These are phyloP conservation scores for Hura crepitans DNA, from an alignment of 441 rosid genomes.

Conservation along the genomic window DNA sequence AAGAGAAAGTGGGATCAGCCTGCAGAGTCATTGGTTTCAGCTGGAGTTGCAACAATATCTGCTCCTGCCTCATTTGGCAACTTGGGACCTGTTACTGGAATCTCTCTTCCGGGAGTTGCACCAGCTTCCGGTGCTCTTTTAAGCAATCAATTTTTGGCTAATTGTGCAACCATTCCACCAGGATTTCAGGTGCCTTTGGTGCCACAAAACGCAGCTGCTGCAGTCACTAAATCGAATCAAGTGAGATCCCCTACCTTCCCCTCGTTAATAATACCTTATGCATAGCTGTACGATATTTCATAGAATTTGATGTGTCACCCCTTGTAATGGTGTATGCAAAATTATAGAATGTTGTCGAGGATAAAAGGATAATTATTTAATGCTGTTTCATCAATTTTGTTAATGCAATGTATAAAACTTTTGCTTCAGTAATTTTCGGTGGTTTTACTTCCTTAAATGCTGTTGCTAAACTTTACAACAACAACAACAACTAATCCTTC, in stretches of 20 bases:
- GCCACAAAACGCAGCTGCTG: slow-evolving; percentile 32
- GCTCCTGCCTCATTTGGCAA: slow-evolving; percentile 33
- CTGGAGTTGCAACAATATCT: slow-evolving; percentile 32
- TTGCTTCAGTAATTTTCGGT: not conserved
- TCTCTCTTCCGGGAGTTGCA: slow-evolving; percentile 34
- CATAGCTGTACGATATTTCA: not conserved
- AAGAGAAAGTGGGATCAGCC: slow-evolving; percentile 98
- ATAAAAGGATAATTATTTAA: not conserved
- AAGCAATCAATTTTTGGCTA: slow-evolving; percentile 30
- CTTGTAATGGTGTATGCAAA: not conserved
- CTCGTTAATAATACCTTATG: not conserved
- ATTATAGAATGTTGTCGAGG: not conserved
- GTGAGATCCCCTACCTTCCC: slow-evolving; percentile 30
- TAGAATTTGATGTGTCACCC: not conserved
- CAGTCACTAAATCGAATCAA: slow-evolving; percentile 39
- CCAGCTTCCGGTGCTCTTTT: slow-evolving; percentile 33
- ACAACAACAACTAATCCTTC: no score
- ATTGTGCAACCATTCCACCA: slow-evolving; percentile 28
- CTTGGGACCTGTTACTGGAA: slow-evolving; percentile 37
- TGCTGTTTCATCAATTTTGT: not conserved
- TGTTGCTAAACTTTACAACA: no score
- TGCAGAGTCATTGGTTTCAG: slow-evolving; percentile 56
- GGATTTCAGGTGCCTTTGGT: slow-evolving; percentile 30
- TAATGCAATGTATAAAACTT: not conserved
- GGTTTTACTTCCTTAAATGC: not conserved